phyloP scores from a whole-genome alignment of 495 filamentous ascomycete genomes.

The Penicillium ucsense region DNA sequence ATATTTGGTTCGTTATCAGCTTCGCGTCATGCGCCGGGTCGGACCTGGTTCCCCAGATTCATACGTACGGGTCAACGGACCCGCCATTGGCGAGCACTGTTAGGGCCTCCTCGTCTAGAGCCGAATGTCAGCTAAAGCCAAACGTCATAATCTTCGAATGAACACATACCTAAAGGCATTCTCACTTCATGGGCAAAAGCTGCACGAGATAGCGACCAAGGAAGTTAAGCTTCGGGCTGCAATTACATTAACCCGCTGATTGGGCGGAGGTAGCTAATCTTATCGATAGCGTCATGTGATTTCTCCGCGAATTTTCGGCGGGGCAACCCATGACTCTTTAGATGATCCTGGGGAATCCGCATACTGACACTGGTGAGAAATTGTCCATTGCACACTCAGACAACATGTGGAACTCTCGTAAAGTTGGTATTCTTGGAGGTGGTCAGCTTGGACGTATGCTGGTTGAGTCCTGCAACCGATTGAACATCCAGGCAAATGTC shows the following conservation, averaged over 20 bases:
- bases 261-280: conserved; percentile 7
- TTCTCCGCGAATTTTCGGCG: conserved; percentile 24
- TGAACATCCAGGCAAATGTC: conserved; percentile 71
- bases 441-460: conserved; percentile 94
- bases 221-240: conserved; percentile 11
- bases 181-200: conserved; percentile 7
- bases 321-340: conserved; percentile 20
- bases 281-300: conserved; percentile 23
- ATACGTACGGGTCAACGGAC: conserved; percentile 56
- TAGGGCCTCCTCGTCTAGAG: conserved; percentile 52
- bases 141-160: background rate
- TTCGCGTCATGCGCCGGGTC: conserved; percentile 2
- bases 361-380: background rate
- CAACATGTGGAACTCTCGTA: conserved; percentile 40
- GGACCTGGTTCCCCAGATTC: background rate
- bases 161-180: conserved; percentile 32
- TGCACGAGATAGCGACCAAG: conserved; percentile 8
- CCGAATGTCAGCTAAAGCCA: background rate
- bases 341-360: background rate
- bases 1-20: conserved; percentile 16
- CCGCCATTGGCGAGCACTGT: conserved; percentile 54
- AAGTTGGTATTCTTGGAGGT: conserved; percentile 59
- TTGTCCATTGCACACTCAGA: conserved; percentile 3
- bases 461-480: conserved; percentile 78
- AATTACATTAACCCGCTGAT: conserved; percentile 6